Evolutionary conservation across 2,329 filamentous ascomycete genomes (phyloP).

Genomic region (Chaetomiaceae sp.): DNA sequence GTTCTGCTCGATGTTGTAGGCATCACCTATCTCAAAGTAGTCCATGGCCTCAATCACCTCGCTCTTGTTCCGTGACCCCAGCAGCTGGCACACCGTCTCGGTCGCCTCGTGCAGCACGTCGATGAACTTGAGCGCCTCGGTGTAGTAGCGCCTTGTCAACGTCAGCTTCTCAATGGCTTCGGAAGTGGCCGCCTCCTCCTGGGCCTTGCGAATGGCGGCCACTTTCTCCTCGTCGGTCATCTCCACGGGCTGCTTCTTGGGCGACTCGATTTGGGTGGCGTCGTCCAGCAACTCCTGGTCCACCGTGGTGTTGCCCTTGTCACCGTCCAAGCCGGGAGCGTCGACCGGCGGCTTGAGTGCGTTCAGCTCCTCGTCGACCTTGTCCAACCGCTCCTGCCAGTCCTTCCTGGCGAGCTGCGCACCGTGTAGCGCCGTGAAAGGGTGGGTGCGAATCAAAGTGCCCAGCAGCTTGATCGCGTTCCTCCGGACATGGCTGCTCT

Average conservation of each 20-base stretch:
- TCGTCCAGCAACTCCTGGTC: slow-evolving; percentile 80
- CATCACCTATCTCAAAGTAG: slow-evolving; percentile 91
- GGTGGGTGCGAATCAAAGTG: slow-evolving; percentile 85
- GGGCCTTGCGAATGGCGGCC: slow-evolving; percentile 68
- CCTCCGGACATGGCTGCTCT: slow-evolving; percentile 92
- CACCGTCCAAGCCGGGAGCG: slow-evolving; percentile 65
- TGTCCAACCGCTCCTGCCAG: slow-evolving; percentile 76
- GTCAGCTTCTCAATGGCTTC: slow-evolving; percentile 85
- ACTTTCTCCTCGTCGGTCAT: slow-evolving; percentile 77
- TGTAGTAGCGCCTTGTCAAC: slow-evolving; percentile 82
- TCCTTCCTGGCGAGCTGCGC: slow-evolving; percentile 78
- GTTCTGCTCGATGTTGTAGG: slow-evolving; percentile 92
- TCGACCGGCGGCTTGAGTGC: slow-evolving; percentile 72
- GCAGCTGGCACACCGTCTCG: slow-evolving; percentile 72
- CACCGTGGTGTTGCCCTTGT: slow-evolving; percentile 60
- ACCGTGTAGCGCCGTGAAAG: slow-evolving; percentile 86
- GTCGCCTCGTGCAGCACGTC: slow-evolving; percentile 83
- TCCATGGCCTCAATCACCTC: slow-evolving; percentile 99
- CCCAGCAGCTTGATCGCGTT: slow-evolving; percentile 92
- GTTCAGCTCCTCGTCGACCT: slow-evolving; percentile 75
- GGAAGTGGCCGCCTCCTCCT: slow-evolving; percentile 80
- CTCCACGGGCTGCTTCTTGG: slow-evolving; percentile 53
- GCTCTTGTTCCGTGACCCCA: slow-evolving; percentile 94
- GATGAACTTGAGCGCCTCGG: slow-evolving; percentile 91
- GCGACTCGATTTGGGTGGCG: slow-evolving; percentile 71